Percentiles rank a stretch among this genome's conserved stretches.
These are phyloP conservation scores for Metschnikowia continentalis DNA, from an alignment of 805 yeast species.

Conservation along the genomic window DNA sequence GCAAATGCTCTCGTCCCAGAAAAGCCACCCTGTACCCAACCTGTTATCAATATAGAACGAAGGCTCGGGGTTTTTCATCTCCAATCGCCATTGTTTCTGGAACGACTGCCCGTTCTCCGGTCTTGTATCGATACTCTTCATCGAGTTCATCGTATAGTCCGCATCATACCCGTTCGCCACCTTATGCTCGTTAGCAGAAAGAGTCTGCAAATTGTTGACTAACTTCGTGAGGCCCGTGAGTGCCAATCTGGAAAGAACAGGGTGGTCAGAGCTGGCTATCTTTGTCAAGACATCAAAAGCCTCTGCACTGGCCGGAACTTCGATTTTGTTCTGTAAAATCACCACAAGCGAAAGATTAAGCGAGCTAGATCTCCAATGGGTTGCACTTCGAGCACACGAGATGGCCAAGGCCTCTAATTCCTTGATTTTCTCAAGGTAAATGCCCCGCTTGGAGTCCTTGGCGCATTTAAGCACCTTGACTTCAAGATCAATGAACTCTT, in stretches of 20 bases:
- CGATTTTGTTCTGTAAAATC: slow-evolving; percentile 51
- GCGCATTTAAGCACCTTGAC: slow-evolving; percentile 58
- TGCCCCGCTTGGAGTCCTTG: slow-evolving; percentile 51
- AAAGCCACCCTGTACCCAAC: slow-evolving; percentile 61
- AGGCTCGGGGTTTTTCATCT: slow-evolving; percentile 49
- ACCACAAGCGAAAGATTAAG: slow-evolving; percentile 48
- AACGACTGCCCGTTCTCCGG: slow-evolving; percentile 34
- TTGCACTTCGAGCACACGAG: slow-evolving; percentile 22
- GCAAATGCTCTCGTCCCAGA: slow-evolving; percentile 60
- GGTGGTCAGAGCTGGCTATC: slow-evolving; percentile 60
- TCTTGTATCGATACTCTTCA: slow-evolving; percentile 40
- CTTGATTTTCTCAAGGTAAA: slow-evolving; percentile 37
- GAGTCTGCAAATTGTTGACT: slow-evolving; percentile 37
- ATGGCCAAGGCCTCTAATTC: slow-evolving; percentile 39
- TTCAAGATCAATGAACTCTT: slow-evolving; percentile 51
- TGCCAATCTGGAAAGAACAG: slow-evolving; percentile 57
- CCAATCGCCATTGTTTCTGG: slow-evolving; percentile 42
- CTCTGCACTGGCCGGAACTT: slow-evolving; percentile 38
- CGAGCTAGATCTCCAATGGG: slow-evolving; percentile 56
- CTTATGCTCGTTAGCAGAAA: slow-evolving; percentile 48
- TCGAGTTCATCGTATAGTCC: slow-evolving; percentile 28
- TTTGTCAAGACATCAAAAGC: slow-evolving; percentile 43
- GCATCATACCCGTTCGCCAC: slow-evolving; percentile 41
- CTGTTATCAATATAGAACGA: slow-evolving; percentile 55
- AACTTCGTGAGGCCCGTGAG: slow-evolving; percentile 52